Conservation (phyloP, 1,284 basidiomycete species). For the Pseudozyma hubeiensis region DNA sequence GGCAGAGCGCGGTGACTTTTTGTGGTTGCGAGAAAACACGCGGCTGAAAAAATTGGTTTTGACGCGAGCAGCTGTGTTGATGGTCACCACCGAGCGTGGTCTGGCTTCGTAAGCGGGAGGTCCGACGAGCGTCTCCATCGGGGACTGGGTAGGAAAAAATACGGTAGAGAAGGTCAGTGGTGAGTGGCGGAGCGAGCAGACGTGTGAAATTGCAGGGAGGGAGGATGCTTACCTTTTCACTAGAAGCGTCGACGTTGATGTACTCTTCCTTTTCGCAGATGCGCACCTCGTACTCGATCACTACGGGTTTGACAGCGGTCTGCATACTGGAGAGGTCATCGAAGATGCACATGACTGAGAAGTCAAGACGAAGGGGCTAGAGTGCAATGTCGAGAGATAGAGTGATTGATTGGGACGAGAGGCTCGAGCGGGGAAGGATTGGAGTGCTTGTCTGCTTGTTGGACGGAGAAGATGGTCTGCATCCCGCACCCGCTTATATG, state of each 20-base stretch:
- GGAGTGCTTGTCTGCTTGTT: neutral
- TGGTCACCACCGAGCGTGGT: neutral
- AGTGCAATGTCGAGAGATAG: too few species aligned
- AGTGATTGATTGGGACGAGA: neutral
- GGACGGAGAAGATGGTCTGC: neutral
- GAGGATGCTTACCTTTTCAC: slow-evolving; percentile 11
- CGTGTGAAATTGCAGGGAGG: neutral
- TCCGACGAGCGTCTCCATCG: slow-evolving; percentile 7
- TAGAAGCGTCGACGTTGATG: slow-evolving; percentile 6
- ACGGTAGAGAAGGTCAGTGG: slow-evolving; percentile 1
- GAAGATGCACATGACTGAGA: slow-evolving; percentile 21
- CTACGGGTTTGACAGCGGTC: slow-evolving; percentile 4
- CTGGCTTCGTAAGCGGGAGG: slow-evolving; percentile 29
- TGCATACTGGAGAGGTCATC: slow-evolving; percentile 14
- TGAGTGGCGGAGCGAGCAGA: neutral
- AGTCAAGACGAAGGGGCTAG: neutral
- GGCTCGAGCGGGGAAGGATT: neutral
- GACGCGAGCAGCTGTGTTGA: neutral
- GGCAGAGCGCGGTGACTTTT: neutral
- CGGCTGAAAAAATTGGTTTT: slow-evolving; percentile 29
- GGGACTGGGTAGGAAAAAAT: slow-evolving; percentile 6
- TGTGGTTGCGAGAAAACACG: slow-evolving; percentile 28
- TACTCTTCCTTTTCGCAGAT: slow-evolving; percentile 15
- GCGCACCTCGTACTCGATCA: slow-evolving; percentile 19
- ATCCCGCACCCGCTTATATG: slow-evolving; percentile 1